Percentiles rank a stretch among this genome's conserved stretches.
phyloP scores from a whole-genome alignment of 768 basidiomycete species.

The Boletus reticulatus region DNA sequence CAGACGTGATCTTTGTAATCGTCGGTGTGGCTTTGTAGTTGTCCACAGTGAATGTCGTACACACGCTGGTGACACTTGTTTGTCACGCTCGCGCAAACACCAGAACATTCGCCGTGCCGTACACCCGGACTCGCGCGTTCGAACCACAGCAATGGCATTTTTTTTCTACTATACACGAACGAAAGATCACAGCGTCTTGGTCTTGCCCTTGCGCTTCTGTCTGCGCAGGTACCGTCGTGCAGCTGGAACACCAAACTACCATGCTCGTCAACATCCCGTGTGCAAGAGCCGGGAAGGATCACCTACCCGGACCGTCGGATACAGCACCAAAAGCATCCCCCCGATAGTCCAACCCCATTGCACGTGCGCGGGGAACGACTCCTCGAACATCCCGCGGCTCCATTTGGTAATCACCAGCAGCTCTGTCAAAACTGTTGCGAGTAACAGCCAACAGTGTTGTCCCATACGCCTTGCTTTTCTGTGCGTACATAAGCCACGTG shows the following conservation, averaged over 20 bases:
- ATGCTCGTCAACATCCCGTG: constrained; percentile 10
- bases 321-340: constrained; percentile 56
- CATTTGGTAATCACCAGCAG: constrained; percentile 79
- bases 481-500: constrained; percentile 7
- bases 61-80: constrained; percentile 16
- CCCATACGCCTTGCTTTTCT: constrained; percentile 88
- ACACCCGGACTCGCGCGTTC: constrained; percentile 7
- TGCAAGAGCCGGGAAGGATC: not conserved
- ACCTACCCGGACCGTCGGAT: constrained; percentile 67
- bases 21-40: not conserved
- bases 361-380: constrained; percentile 60
- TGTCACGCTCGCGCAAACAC: constrained; percentile 26
- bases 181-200: constrained; percentile 31
- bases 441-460: constrained; percentile 82
- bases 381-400: constrained; percentile 68
- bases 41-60: not conserved
- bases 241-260: constrained; percentile 65
- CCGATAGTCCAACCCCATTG: constrained; percentile 68
- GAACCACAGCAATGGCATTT: constrained; percentile 2
- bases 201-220: constrained; percentile 30
- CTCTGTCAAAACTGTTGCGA: constrained; percentile 84
- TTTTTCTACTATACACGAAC: not conserved
- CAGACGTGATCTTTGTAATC: constrained; percentile 8
- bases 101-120: constrained; percentile 28
- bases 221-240: constrained; percentile 50